Percentiles rank a stretch among this genome's conserved stretches.
Evolutionary conservation across 2,329 filamentous ascomycete genomes (phyloP).

Genomic region (Cladosporium cucumerinum): DNA sequence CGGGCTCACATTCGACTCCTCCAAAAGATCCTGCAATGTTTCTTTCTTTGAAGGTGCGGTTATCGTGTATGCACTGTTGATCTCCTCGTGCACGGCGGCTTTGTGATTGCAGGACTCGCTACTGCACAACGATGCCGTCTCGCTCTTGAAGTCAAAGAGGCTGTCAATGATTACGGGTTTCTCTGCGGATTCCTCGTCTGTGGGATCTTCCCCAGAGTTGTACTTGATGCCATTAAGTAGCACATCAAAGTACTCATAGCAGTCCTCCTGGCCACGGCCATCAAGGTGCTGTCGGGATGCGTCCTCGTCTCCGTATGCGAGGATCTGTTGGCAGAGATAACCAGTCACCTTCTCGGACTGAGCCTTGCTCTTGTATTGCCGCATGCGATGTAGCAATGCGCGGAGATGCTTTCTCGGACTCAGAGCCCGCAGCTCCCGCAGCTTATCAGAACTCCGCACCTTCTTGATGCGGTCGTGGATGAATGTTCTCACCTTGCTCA

Average conservation of each 20-base stretch:
- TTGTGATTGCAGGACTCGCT: constrained; percentile 9
- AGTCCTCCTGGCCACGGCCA: constrained; percentile 21
- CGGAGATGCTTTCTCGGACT: constrained; percentile 20
- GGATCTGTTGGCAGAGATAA: constrained; percentile 19
- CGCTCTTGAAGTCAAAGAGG: constrained; percentile 17
- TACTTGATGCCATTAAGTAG: constrained; percentile 17
- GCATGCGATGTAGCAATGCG: constrained; percentile 18
- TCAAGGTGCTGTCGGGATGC: not conserved
- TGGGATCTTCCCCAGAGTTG: not conserved
- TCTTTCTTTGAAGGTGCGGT: not conserved
- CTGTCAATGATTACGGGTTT: constrained; percentile 3
- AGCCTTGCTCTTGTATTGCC: not conserved
- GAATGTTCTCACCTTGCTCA: not conserved
- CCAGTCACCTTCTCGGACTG: not conserved
- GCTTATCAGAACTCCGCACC: not conserved
- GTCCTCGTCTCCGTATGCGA: constrained; percentile 18
- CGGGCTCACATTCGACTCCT: constrained; percentile 1
- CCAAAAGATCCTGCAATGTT: not conserved
- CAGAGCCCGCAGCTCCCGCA: not conserved
- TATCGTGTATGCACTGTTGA: not conserved
- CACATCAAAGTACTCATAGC: constrained; percentile 17
- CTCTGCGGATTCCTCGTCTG: not conserved
- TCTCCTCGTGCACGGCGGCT: not conserved
- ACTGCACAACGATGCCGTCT: constrained; percentile 12
- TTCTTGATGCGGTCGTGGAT: not conserved